phyloP scores from a whole-genome alignment of 495 filamentous ascomycete genomes.

The Extremus antarcticus region DNA sequence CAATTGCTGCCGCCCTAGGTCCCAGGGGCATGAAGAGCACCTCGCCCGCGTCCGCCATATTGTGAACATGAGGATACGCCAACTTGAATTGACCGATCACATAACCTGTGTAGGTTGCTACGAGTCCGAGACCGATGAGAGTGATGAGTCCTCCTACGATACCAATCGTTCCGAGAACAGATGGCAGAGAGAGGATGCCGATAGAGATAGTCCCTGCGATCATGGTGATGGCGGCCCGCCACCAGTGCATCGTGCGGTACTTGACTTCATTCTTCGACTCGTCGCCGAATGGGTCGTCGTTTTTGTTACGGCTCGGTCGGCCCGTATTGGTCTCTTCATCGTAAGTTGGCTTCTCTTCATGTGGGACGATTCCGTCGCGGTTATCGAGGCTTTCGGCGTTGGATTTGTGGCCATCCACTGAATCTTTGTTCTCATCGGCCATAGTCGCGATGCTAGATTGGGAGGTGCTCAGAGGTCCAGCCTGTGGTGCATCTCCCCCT shows the following conservation, averaged over 20 bases:
- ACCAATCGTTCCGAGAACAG: conserved; percentile 21
- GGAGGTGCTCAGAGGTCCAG: no score
- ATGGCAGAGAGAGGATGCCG: conserved; percentile 24
- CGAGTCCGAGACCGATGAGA: conserved; percentile 47
- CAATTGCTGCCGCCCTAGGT: neutral
- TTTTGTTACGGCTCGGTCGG: neutral
- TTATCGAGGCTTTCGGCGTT: neutral
- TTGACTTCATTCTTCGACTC: conserved; percentile 3
- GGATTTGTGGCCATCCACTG: no score
- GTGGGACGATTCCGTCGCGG: neutral
- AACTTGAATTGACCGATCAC: conserved; percentile 67
- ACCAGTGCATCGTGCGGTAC: conserved; percentile 12
- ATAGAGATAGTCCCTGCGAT: conserved; percentile 28
- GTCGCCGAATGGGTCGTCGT: conserved; percentile 4
- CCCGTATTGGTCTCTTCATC: neutral
- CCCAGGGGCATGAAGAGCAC: conserved; percentile 35
- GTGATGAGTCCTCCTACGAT: conserved; percentile 38
- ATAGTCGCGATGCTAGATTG: no score
- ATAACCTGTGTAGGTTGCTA: conserved; percentile 67
- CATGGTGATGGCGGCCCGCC: conserved; percentile 4
- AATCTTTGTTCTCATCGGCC: no score
- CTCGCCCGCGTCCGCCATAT: conserved; percentile 45
- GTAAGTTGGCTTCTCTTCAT: neutral
- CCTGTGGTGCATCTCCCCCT: no score
- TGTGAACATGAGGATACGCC: conserved; percentile 47